Evolutionary conservation across 768 basidiomycete genomes (phyloP).

Genomic region (Xerocomus potaroensis): DNA sequence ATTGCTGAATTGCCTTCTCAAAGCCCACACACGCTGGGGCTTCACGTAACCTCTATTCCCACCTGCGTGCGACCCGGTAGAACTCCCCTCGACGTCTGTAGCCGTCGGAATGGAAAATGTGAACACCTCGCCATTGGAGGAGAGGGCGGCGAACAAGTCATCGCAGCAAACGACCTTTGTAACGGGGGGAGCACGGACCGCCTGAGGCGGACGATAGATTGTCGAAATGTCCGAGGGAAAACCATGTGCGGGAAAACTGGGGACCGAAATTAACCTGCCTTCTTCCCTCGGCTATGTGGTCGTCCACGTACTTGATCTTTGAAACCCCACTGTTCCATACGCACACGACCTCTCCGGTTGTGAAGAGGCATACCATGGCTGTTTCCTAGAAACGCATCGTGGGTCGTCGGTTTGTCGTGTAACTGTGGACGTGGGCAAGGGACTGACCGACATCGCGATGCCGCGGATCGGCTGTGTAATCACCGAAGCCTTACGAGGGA

Average conservation of each 20-base stretch:
- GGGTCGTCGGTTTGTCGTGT: background rate
- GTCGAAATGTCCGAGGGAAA: conserved; percentile 68
- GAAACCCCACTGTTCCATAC: conserved; percentile 72
- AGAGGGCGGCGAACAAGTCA: conserved; percentile 76
- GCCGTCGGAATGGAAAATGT: conserved; percentile 56
- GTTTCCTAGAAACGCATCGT: conserved; percentile 55
- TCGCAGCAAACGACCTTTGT: conserved; percentile 78
- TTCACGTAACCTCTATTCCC: conserved; percentile 40
- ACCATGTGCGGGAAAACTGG: conserved; percentile 68
- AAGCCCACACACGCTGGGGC: conserved; percentile 88
- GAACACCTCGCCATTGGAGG: conserved; percentile 87
- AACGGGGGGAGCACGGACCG: conserved; percentile 64
- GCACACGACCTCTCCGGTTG: conserved; percentile 78
- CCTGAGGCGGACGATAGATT: conserved; percentile 80
- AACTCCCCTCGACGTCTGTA: conserved; percentile 24
- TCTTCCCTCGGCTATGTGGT: background rate
- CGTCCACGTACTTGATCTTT: conserved; percentile 59
- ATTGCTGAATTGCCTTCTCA: conserved; percentile 81
- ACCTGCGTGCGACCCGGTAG: conserved; percentile 4
- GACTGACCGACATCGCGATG: conserved; percentile 68
- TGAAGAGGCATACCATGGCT: conserved; percentile 77
- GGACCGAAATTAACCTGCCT: background rate
- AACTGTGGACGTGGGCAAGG: background rate
- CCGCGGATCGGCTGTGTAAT: conserved; percentile 65
- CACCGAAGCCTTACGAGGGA: conserved; percentile 78